Evolutionary conservation across 2,329 filamentous ascomycete genomes (phyloP), one percentile per base, ranked within the genome.

Genomic region (Talaromyces piceae): DNA sequence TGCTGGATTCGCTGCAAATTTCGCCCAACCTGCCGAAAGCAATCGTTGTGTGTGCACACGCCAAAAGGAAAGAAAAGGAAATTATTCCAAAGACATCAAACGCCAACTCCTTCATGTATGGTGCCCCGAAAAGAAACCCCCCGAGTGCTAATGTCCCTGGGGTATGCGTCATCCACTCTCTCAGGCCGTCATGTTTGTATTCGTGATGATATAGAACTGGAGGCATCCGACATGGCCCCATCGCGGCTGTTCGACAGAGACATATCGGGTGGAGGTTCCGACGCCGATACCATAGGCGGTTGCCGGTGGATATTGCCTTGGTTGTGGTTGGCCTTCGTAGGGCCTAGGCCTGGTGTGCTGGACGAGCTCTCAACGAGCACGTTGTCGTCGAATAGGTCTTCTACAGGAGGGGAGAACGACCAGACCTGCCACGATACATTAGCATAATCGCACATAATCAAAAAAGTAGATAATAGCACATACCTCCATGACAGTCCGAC

Each of bases 401-500:
- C 67, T 6, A 61, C 61, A 6, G 89, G 88, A 12, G 91, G 91
- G 3, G 91, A 90, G 67, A 96, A 96, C 8, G 88, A 91, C 89
- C 90, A 96, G 3, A 96, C 89, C 89, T 95, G 33, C 67, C 72
- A 68, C 55, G 33, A 20, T n/a, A 9, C 6, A 37, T 51, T 49
- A 49, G 49, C 49, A 49, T 12, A 18, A 18, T 20, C 6, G 16
- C 33, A 20, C 18, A 22, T 37, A 12, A 2, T 57, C 20, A 23
- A 55, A 46, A 51, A 51, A 47, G 31, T 49, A 43, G 46, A 43
- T 37, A 12, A 31, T n/a, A 3, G 31, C 7, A 44, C 49, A 47
- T 73, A 94, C 91, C 84, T 98, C 93, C 93, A 98, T 98, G 56
- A 97, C 87, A 0, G 94, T 97, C 56, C 91, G 83, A 51, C 84